A percentile compares a stretch with the other conserved stretches of the same genome.
Evolutionary conservation across 106 monocot genomes (phyloP).

Genomic region (Hemerocallis citrina): DNA sequence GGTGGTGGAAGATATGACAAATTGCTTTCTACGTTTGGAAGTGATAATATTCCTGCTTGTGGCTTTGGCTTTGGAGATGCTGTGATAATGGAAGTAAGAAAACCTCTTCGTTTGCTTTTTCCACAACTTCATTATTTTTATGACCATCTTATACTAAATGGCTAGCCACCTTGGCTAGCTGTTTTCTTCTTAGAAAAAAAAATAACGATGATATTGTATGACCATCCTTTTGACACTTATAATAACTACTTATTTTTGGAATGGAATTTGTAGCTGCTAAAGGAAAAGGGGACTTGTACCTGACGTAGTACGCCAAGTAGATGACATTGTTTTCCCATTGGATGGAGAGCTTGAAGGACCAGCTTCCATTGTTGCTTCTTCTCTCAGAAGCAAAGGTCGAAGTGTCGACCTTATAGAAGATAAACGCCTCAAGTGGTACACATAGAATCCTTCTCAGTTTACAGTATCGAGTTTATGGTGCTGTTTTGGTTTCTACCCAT

Average conservation of each 20-base stretch:
- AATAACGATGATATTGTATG: too few relatives aligned
- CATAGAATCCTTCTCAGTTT: not conserved
- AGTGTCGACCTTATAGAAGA: constrained; percentile 94
- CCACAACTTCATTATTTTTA: not conserved
- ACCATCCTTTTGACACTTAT: not conserved
- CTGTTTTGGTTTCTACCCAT: not conserved
- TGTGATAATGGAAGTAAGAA: constrained; percentile 90
- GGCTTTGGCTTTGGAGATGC: constrained; percentile 99
- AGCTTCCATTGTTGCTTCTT: constrained; percentile 72
- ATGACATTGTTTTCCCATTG: constrained; percentile 81
- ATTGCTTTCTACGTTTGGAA: constrained; percentile 85
- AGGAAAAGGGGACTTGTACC: constrained; percentile 89
- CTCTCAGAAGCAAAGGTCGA: constrained; percentile 62
- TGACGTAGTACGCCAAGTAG: constrained; percentile 62
- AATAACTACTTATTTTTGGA: not conserved
- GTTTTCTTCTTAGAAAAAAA: too few relatives aligned
- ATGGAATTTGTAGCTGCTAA: constrained; percentile 49
- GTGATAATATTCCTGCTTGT: constrained; percentile 82
- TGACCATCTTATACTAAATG: too few relatives aligned
- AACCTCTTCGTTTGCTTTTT: not conserved
- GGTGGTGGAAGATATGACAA: constrained; percentile 95
- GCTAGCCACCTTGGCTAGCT: too few relatives aligned
- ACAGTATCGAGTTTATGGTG: not conserved
- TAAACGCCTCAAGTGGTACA: constrained; percentile 90
- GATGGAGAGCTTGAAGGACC: constrained; percentile 82